These are phyloP conservation scores for Teratosphaeria destructans DNA, from an alignment of 2,329 filamentous ascomycete species.

Conservation along the genomic window DNA sequence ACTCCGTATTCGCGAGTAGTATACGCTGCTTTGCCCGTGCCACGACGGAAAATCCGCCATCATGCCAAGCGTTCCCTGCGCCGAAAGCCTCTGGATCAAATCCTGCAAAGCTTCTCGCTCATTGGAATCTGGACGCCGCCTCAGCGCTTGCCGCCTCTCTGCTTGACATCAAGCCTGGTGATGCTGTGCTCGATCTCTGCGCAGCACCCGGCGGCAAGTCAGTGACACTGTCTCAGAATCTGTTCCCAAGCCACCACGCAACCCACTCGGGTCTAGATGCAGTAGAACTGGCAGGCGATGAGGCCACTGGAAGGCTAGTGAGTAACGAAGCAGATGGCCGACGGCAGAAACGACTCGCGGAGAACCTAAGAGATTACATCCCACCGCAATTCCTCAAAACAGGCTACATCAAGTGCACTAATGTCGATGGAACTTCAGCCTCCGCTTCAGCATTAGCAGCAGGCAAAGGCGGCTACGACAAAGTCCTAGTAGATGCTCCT, in stretches of 20 bases:
- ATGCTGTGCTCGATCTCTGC: constrained; percentile 32
- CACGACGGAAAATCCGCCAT: neutral
- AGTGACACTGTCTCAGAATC: constrained; percentile 23
- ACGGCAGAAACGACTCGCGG: constrained; percentile 5
- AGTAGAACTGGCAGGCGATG: neutral
- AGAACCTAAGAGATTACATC: constrained; percentile 7
- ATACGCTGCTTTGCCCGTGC: constrained; percentile 2
- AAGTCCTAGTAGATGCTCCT: constrained; percentile 32
- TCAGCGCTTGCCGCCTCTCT: constrained; percentile 27
- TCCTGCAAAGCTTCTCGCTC: constrained; percentile 10
- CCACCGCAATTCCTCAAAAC: constrained; percentile 3
- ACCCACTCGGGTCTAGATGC: neutral
- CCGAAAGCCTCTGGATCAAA: constrained; percentile 1
- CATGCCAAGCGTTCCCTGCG: constrained; percentile 12
- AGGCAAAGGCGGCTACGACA: constrained; percentile 26
- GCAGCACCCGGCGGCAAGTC: constrained; percentile 31
- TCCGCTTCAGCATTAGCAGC: neutral
- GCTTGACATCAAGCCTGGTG: constrained; percentile 25
- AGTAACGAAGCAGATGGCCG: constrained; percentile 8
- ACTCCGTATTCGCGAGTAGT: neutral
- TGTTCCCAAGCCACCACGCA: constrained; percentile 17
- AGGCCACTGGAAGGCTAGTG: constrained; percentile 1
- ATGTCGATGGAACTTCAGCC: constrained; percentile 4
- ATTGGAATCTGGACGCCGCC: constrained; percentile 24
- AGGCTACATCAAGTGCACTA: neutral